Evolutionary conservation across 2,329 filamentous ascomycete species (phyloP).

Genomic region (Thielaviopsis musarum): DNA sequence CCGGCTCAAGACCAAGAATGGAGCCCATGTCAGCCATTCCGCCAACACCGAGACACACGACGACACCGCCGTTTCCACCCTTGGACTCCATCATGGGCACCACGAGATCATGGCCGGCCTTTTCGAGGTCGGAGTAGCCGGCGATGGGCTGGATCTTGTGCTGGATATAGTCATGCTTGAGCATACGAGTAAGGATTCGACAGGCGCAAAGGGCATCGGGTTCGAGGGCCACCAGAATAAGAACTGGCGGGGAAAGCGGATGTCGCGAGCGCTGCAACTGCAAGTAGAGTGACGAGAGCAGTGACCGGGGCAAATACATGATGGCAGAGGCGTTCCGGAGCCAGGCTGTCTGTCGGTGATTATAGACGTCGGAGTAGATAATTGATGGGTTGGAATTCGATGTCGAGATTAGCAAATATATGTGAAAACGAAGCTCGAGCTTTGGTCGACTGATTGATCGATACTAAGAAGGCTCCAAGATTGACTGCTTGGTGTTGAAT

Average conservation of each 20-base stretch:
- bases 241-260: constrained; percentile 75
- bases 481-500: not conserved
- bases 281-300: constrained; percentile 81
- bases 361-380: constrained; percentile 11
- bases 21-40: constrained; percentile 77
- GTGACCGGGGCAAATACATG: constrained; percentile 89
- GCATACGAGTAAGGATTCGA: constrained; percentile 78
- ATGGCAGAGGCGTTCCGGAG: constrained; percentile 13
- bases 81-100: constrained; percentile 70
- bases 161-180: constrained; percentile 93
- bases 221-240: constrained; percentile 84
- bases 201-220: constrained; percentile 92
- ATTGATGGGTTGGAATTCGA: too few relatives aligned
- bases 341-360: not conserved
- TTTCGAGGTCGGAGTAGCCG: constrained; percentile 78
- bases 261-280: constrained; percentile 77
- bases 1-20: constrained; percentile 51
- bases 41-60: constrained; percentile 83
- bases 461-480: too few relatives aligned
- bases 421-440: too few relatives aligned
- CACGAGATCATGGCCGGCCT: constrained; percentile 62
- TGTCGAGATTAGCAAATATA: too few relatives aligned
- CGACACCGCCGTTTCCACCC: constrained; percentile 73
- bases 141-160: constrained; percentile 94
- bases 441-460: not conserved